Conservation (phyloP, 2,329 filamentous ascomycete genomes). For the Lasiodiplodia theobromae region DNA sequence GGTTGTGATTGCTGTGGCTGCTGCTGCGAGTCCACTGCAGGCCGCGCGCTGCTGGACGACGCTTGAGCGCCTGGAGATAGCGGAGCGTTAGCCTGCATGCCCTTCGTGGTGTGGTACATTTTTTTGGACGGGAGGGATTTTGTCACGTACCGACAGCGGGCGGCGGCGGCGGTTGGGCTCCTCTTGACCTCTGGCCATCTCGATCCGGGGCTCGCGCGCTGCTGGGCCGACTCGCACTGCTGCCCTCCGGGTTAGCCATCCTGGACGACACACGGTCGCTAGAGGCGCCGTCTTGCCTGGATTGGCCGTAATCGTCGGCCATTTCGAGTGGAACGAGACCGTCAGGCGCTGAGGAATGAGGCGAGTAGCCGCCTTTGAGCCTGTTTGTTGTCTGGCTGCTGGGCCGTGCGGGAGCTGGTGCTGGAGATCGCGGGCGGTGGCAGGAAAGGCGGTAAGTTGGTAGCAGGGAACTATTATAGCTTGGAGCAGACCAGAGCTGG, state of each 20-base stretch:
- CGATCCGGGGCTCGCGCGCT: slow-evolving; percentile 22
- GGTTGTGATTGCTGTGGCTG: slow-evolving; percentile 10
- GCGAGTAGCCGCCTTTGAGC: slow-evolving; percentile 12
- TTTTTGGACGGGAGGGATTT: slow-evolving; percentile 5
- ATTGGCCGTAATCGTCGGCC: slow-evolving; percentile 14
- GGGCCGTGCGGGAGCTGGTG: slow-evolving; percentile 26
- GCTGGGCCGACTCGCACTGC: slow-evolving; percentile 14
- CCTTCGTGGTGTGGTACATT: slow-evolving; percentile 15
- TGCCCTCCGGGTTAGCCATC: slow-evolving; percentile 9
- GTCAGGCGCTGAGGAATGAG: slow-evolving; percentile 23
- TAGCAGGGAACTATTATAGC: slow-evolving; percentile 20
- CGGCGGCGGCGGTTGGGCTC: slow-evolving; percentile 17
- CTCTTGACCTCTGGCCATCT: slow-evolving; percentile 15
- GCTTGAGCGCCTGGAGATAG: slow-evolving; percentile 2
- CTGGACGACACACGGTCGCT: neutral
- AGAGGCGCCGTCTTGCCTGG: slow-evolving; percentile 1
- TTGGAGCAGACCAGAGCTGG: slow-evolving; percentile 6
- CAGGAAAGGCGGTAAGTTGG: slow-evolving; percentile 26
- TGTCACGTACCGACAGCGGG: slow-evolving; percentile 15
- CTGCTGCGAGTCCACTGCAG: slow-evolving; percentile 4
- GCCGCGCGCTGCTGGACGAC: slow-evolving; percentile 11
- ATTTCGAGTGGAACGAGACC: slow-evolving; percentile 22
- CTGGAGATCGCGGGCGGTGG: slow-evolving; percentile 20
- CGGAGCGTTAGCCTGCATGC: slow-evolving; percentile 17
- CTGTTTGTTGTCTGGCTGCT: slow-evolving; percentile 20